Percentiles rank a stretch among this genome's conserved stretches.
Evolutionary conservation across 345 rosid genomes (phyloP).

Genomic region (Crucihimalaya himalaica): DNA sequence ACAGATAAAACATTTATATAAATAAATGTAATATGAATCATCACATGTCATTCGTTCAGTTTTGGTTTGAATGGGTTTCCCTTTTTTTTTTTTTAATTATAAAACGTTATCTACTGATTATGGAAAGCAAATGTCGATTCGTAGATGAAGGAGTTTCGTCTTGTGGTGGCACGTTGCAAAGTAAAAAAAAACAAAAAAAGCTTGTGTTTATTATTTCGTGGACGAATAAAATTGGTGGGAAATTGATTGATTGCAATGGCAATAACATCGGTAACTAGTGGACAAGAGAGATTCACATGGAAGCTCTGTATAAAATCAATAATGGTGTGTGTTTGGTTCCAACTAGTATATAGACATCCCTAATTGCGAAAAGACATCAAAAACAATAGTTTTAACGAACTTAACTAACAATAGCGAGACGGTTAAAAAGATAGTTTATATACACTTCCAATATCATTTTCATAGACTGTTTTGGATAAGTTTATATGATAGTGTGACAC

Average conservation of each 20-base stretch:
- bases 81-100: not conserved
- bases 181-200: not conserved
- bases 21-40: not conserved
- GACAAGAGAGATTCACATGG: constrained; percentile 38
- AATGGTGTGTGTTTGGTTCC: constrained; percentile 19
- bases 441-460: not conserved
- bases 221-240: constrained; percentile 3
- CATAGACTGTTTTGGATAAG: not conserved
- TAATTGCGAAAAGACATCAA: constrained; percentile 12
- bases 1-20: not conserved
- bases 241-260: constrained; percentile 30
- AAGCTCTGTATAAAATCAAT: constrained; percentile 26
- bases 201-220: not conserved
- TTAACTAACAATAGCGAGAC: not conserved
- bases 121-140: not conserved
- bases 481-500: too few relatives aligned
- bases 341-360: not conserved
- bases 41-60: constrained; percentile 3
- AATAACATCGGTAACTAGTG: constrained; percentile 24
- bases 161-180: constrained; percentile 3
- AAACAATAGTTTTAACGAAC: constrained; percentile 14
- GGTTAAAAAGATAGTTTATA: not conserved
- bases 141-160: constrained; percentile 5
- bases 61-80: not conserved
- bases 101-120: not conserved